Conservation (phyloP, 1,284 basidiomycete species). For the Leccinum subrobustum region DNA sequence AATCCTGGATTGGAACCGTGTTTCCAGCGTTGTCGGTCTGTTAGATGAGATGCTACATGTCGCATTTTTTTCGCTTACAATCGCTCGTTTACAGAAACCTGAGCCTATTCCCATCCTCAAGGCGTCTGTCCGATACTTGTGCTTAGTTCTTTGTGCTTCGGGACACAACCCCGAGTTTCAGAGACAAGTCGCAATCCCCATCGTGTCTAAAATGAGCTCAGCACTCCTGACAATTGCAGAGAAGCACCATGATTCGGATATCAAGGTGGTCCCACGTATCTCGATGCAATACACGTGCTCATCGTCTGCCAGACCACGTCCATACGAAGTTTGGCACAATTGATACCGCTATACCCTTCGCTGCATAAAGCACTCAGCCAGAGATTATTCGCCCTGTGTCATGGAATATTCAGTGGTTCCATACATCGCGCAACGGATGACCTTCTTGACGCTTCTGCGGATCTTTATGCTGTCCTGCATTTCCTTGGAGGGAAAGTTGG, state of each 20-base stretch:
- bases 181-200: conserved; percentile 68
- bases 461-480: conserved; percentile 60
- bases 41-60: conserved; percentile 30
- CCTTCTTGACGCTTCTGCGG: conserved; percentile 50
- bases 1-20: conserved; percentile 63
- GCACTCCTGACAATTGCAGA: conserved; percentile 57
- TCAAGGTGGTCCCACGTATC: conserved; percentile 38
- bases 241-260: conserved; percentile 45
- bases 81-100: conserved; percentile 50
- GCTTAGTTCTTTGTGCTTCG: conserved; percentile 55
- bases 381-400: conserved; percentile 49
- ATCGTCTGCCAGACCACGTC: conserved; percentile 45
- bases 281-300: conserved; percentile 2
- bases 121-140: conserved; percentile 59
- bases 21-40: conserved; percentile 67
- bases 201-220: conserved; percentile 65
- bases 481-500: conserved; percentile 76
- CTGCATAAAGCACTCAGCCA: conserved; percentile 54
- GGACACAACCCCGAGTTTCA: conserved; percentile 69
- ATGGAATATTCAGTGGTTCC: conserved; percentile 57
- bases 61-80: conserved; percentile 22
- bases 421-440: conserved; percentile 41
- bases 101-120: conserved; percentile 60
- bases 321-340: conserved; percentile 49
- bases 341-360: conserved; percentile 66